phyloP scores from a whole-genome alignment of 1,284 basidiomycete genomes.

The Neolentinus lepideus region DNA sequence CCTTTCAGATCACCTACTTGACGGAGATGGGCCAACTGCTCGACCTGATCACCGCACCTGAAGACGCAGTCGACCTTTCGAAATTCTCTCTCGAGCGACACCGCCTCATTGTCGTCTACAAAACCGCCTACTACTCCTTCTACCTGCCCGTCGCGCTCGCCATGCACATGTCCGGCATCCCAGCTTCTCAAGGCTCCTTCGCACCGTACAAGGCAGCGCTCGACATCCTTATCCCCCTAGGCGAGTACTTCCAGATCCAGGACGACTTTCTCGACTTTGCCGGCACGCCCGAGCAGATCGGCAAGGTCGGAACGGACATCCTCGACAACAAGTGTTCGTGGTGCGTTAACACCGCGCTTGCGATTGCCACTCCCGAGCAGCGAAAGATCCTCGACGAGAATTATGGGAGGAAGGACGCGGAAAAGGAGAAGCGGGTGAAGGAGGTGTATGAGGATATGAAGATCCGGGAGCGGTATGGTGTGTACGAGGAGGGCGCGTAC shows the following conservation, averaged over 20 bases:
- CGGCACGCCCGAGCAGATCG: slow-evolving; percentile 86
- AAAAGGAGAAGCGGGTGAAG: slow-evolving; percentile 67
- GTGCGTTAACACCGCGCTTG: slow-evolving; percentile 89
- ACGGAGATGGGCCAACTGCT: slow-evolving; percentile 96
- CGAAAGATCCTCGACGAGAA: slow-evolving; percentile 62
- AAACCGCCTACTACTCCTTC: slow-evolving; percentile 98
- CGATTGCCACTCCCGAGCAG: slow-evolving; percentile 47
- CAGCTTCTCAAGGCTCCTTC: slow-evolving; percentile 39
- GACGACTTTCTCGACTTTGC: slow-evolving; percentile 97
- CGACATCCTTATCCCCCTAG: slow-evolving; percentile 86
- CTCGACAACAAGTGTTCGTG: slow-evolving; percentile 99
- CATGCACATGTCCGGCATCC: slow-evolving; percentile 76
- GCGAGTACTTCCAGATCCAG: slow-evolving; percentile 99
- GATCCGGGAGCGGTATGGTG: slow-evolving; percentile 61
- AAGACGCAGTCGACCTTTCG: slow-evolving; percentile 80
- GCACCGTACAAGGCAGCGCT: slow-evolving; percentile 76
- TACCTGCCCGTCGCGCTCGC: slow-evolving; percentile 97
- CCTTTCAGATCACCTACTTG: slow-evolving; percentile 84
- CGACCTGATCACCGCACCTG: slow-evolving; percentile 93
- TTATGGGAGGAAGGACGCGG: slow-evolving; percentile 81
- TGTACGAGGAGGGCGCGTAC: slow-evolving; percentile 79
- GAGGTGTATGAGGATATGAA: slow-evolving; percentile 70
- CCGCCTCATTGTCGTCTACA: slow-evolving; percentile 92
- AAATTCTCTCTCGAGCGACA: slow-evolving; percentile 89
- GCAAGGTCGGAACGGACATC: slow-evolving; percentile 98